Evolutionary conservation across 2,329 filamentous ascomycete species (phyloP).

Genomic region (Atkinsonella hypoxylon): DNA sequence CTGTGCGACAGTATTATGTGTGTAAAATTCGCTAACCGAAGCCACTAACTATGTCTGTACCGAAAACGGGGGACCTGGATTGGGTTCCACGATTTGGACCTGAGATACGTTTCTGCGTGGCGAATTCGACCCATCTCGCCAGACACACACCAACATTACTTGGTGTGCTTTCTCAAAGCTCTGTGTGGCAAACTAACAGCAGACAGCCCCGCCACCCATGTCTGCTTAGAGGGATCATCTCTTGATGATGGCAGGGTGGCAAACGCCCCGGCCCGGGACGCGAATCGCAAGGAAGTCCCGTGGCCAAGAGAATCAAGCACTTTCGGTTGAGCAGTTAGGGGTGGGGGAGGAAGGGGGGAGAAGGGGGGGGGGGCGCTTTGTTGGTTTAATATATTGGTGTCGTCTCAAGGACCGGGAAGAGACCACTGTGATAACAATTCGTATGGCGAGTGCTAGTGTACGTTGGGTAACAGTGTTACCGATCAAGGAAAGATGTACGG

Average conservation of each 20-base stretch:
- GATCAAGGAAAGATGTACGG: background rate
- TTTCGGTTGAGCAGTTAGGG: background rate
- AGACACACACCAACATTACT: too few relatives aligned
- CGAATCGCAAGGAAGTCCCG: background rate
- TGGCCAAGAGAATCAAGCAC: background rate
- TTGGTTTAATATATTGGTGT: background rate
- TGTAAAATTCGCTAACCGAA: too few relatives aligned
- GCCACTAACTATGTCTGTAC: too few relatives aligned
- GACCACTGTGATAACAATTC: background rate
- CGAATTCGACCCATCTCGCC: too few relatives aligned
- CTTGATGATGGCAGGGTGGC: background rate
- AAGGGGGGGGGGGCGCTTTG: too few relatives aligned
- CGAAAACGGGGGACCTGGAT: too few relatives aligned
- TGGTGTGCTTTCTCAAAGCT: too few relatives aligned
- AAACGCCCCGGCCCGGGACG: background rate
- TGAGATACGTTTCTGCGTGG: too few relatives aligned
- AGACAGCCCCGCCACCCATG: background rate
- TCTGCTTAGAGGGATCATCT: background rate
- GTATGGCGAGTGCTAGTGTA: background rate
- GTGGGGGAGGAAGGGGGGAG: too few relatives aligned
- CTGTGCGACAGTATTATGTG: background rate
- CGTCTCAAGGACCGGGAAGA: background rate
- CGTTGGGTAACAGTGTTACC: background rate
- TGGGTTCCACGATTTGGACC: too few relatives aligned
- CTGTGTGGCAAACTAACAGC: too few relatives aligned